Evolutionary conservation across 2,329 filamentous ascomycete species (phyloP).

Genomic region (Thielaviopsis punctulata): DNA sequence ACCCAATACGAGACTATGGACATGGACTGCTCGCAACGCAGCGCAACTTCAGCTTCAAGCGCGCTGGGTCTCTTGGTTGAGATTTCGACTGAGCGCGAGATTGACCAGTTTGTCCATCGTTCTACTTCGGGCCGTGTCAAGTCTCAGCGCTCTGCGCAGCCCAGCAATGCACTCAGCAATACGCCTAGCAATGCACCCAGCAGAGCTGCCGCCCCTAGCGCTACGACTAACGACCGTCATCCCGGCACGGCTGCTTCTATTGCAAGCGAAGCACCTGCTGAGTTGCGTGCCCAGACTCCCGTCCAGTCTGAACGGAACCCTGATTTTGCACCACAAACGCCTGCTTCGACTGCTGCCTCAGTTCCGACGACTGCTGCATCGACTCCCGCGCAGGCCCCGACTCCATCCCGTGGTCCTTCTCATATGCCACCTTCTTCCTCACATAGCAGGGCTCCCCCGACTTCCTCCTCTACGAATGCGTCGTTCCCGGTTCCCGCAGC

Average conservation of each 20-base stretch:
- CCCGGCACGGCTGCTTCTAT: not conserved
- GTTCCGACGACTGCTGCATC: slow-evolving; percentile 5
- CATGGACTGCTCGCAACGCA: slow-evolving; percentile 67
- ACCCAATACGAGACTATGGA: slow-evolving; percentile 91
- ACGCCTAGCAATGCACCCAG: not conserved
- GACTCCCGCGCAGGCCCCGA: slow-evolving; percentile 4
- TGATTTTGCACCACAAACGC: slow-evolving; percentile 5
- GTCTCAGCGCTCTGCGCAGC: slow-evolving; percentile 13
- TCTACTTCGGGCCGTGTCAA: slow-evolving; percentile 24
- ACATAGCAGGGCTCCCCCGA: slow-evolving; percentile 5
- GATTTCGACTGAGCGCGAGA: slow-evolving; percentile 73
- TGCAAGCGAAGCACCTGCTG: not conserved
- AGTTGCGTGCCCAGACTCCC: not conserved
- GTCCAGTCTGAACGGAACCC: not conserved
- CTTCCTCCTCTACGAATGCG: slow-evolving; percentile 4
- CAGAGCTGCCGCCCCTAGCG: not conserved
- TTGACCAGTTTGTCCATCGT: slow-evolving; percentile 48
- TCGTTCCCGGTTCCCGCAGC: slow-evolving; percentile 5
- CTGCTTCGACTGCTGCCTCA: slow-evolving; percentile 6
- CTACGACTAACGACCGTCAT: not conserved
- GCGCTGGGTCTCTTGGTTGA: slow-evolving; percentile 72
- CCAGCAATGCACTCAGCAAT: slow-evolving; percentile 13
- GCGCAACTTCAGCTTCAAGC: slow-evolving; percentile 55
- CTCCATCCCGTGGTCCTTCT: slow-evolving; percentile 4
- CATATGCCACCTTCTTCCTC: slow-evolving; percentile 7